Evolutionary conservation across 2,329 filamentous ascomycete genomes (phyloP), one percentile per base, ranked within the genome.

Genomic region (Penicillium glabrum): DNA sequence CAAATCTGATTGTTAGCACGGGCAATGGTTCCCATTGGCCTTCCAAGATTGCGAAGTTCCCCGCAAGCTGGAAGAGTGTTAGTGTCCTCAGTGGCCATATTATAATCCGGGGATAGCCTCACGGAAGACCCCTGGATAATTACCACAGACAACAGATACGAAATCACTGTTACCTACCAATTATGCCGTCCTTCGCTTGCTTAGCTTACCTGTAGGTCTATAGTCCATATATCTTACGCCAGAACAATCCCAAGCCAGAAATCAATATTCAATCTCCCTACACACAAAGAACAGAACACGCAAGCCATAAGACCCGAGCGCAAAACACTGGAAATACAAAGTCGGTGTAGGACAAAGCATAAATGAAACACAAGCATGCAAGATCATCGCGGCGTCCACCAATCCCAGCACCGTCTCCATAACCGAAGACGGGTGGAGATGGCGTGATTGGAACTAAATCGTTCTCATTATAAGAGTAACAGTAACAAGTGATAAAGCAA

Each of bases 401-500:
- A 60, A 60, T 62, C 61, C 41, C 56, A 51, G 29, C 27, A 29
- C 49, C 48, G 29, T 46, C 29, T 33, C 35, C 37, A 16, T 52
- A 26, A 33, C 39, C 43, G 9, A 31, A 46, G 29, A 33, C 50
- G 35, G 46, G 58, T 35, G 53, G 46, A 54, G 57, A 70, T 70
- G 60, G 65, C 67, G 67, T 59, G 61, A 69, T 70, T 60, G 48
- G 52, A 41, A 57, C 67, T 68, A 66, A 65, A 57, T 64, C 62
- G 48, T 64, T 64, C 62, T 67, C 65, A 69, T 67, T 24, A 31
- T 13, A 10, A 39, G 31, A 49, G 46, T 24, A 49, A 51, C 45
- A 31, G 41, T 14, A 37, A 44, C 41, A 27, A 41, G 27, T 27
- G 29, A 26, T 44, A 31, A 48, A 41, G 21, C 26, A 27, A 21